Percentiles rank a stretch among this genome's conserved stretches.
phyloP scores from a whole-genome alignment of 768 basidiomycete species.

The Tricholoma sp. region DNA sequence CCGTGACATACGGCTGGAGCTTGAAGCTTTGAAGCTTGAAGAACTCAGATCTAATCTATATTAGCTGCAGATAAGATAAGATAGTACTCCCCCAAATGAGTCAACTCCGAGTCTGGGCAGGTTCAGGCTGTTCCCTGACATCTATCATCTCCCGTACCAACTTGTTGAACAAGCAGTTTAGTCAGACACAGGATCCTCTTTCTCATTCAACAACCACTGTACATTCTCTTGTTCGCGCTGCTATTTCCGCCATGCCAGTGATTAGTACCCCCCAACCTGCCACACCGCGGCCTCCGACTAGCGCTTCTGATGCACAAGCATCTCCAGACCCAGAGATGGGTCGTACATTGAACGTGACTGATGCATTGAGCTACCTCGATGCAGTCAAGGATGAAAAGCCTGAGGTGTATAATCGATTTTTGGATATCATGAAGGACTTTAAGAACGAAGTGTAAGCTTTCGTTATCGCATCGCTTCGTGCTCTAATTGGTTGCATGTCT shows the following conservation, averaged over 20 bases:
- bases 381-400: slow-evolving; percentile 90
- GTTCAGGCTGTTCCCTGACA: background rate
- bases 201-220: background rate
- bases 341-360: slow-evolving; percentile 83
- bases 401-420: slow-evolving; percentile 89
- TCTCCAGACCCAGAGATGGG: slow-evolving; percentile 37
- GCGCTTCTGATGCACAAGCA: slow-evolving; percentile 21
- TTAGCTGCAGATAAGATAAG: no score
- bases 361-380: slow-evolving; percentile 90
- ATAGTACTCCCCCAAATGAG: no score
- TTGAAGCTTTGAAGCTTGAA: no score
- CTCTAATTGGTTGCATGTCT: slow-evolving; percentile 10
- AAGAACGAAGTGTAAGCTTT: slow-evolving; percentile 83
- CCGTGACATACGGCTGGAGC: no score
- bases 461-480: slow-evolving; percentile 10
- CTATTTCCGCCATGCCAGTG: slow-evolving; percentile 10
- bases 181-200: slow-evolving; percentile 1
- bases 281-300: slow-evolving; percentile 35
- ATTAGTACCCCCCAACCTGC: slow-evolving; percentile 8
- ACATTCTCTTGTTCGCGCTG: background rate
- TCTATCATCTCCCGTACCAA: background rate
- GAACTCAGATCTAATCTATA: no score
- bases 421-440: slow-evolving; percentile 99
- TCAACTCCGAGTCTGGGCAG: no score
- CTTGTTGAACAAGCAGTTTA: background rate